Base-by-base conservation (phyloP, 2,329 filamentous ascomycete species). In the Lojkania enalia region DNA sequence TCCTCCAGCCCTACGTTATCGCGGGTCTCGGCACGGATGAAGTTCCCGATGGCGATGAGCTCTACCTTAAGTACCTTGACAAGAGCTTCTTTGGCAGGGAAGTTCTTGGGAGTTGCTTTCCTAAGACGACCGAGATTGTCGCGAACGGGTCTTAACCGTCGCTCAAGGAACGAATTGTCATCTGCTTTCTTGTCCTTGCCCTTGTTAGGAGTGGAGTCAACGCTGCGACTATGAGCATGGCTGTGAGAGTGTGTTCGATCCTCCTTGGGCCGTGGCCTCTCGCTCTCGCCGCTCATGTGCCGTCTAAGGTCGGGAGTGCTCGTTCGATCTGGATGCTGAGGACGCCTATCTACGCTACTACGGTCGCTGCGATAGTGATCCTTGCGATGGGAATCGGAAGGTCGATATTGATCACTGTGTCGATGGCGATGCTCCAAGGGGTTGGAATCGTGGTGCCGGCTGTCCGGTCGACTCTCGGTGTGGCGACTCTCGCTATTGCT, bases 61-160 rank as follows among this genome's bases (percentile, higher is more conserved):
- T 85, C 80, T 20, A 74, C 71, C 55, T 83, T 84, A 60, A 86
- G 79, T 32, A 84, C 77, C 57, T 74, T 77, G 16, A 84, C 78
- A 33, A 84, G 77, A 40, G 81, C 77, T 53, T 84, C 83, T 57
- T 81, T 80, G 20, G 79, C 81, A 42, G 81, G 82, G 49, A 84
- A 80, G 38, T 78, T 78, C 54, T 83, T 82, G 53, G 80, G 81
- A 2, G 81, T 86, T 3, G 83, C 83, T 39, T 77, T 78, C 42
- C 80, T 73, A 42, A 86, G 80, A 20, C 73, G 75, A 51, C 79
- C 77, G 39, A 87, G 78, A 49, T 81, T 83, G 48, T 80, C 76
- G 37, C 76, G 76, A 20, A 86, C 80, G 12, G 82, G 81, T 48
- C 80, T 79, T 47, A 85, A 64, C 27, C 79, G 73, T 19, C 75